Conservation (phyloP, 352 stramenopile species). For the Poterioochromonas sp. region DNA sequence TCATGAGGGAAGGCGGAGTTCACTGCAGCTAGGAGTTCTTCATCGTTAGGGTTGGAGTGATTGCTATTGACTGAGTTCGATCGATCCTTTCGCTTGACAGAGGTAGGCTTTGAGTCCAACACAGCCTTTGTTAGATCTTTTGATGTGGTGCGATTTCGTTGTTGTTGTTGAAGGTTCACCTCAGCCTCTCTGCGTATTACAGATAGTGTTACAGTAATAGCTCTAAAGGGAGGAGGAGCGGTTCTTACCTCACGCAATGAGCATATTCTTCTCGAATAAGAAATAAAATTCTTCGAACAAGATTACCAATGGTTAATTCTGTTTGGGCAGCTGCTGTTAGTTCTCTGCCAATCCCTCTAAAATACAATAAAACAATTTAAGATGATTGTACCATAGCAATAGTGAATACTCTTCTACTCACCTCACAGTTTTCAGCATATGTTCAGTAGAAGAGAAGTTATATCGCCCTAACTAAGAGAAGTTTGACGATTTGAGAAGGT, state of each 20-base stretch:
- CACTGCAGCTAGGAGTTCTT: too few relatives aligned
- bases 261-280: slow-evolving; percentile 68
- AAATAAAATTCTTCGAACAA: slow-evolving; percentile 71
- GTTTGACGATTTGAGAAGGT: not conserved
- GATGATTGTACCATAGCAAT: not conserved
- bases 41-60: too few relatives aligned
- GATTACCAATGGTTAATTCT: slow-evolving; percentile 72
- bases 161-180: too few relatives aligned
- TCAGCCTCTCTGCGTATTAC: too few relatives aligned
- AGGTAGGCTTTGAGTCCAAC: too few relatives aligned
- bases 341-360: slow-evolving; percentile 4
- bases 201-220: too few relatives aligned
- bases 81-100: too few relatives aligned
- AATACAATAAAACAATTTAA: not conserved
- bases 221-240: too few relatives aligned
- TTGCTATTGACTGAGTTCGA: too few relatives aligned
- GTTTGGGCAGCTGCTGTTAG: not conserved
- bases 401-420: not conserved
- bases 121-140: too few relatives aligned
- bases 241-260: not conserved
- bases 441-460: slow-evolving; percentile 3
- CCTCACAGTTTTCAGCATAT: not conserved
- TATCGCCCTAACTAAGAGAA: not conserved
- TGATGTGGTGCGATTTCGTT: too few relatives aligned
- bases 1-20: too few relatives aligned